These are phyloP conservation scores for Daldinia concentrica DNA, from an alignment of 495 filamentous ascomycete genomes.

Conservation along the genomic window DNA sequence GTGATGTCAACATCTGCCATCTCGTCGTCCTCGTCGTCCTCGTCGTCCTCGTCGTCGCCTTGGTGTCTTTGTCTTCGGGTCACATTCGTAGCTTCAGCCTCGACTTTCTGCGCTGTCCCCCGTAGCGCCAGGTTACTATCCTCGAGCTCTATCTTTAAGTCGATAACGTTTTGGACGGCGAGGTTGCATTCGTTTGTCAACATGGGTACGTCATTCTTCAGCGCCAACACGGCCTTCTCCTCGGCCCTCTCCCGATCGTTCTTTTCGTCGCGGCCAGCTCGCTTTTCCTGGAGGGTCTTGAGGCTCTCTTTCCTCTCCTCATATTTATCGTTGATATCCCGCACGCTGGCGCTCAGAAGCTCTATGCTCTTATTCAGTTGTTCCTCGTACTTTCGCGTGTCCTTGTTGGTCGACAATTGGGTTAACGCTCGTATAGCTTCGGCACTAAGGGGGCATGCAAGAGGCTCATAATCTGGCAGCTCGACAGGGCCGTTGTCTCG, in stretches of 20 bases:
- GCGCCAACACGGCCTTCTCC: constrained; percentile 48
- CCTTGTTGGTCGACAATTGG: constrained; percentile 43
- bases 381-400: constrained; percentile 50
- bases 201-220: constrained; percentile 51
- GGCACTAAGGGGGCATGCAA: constrained; percentile 58
- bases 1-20: constrained; percentile 34
- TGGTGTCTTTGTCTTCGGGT: constrained; percentile 51
- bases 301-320: constrained; percentile 61
- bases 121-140: constrained; percentile 54
- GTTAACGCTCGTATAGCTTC: constrained; percentile 45
- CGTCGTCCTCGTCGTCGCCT: constrained; percentile 43
- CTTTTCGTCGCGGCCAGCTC: constrained; percentile 47
- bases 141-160: constrained; percentile 57
- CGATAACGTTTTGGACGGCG: constrained; percentile 56
- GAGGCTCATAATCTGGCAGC: constrained; percentile 69
- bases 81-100: constrained; percentile 58
- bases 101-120: constrained; percentile 58
- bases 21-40: constrained; percentile 44
- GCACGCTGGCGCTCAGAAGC: constrained; percentile 50
- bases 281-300: constrained; percentile 46
- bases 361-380: constrained; percentile 50
- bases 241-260: constrained; percentile 52
- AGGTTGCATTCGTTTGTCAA: constrained; percentile 54
- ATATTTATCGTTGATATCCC: constrained; percentile 63
- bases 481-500: constrained; percentile 37